Conservation (phyloP, 2,329 filamentous ascomycete species). For the Corinectria fuckeliana region DNA sequence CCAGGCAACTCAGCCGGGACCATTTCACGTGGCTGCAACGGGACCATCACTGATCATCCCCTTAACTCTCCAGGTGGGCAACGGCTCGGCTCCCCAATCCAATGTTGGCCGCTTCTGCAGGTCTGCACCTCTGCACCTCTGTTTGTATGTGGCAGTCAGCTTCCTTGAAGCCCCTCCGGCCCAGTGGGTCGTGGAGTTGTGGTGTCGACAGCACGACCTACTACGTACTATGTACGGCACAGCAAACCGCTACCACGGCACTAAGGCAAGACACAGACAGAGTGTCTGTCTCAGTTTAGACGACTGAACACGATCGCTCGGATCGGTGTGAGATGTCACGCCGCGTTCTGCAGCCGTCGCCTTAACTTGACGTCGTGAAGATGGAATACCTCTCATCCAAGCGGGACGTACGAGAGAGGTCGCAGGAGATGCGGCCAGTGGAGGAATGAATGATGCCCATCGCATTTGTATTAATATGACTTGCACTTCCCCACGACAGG, state of each 20-base stretch:
- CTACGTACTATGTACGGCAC: too few relatives aligned
- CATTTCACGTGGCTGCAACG: conserved; percentile 36
- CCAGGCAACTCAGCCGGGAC: conserved; percentile 30
- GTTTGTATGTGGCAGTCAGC: too few relatives aligned
- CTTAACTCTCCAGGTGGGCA: background rate
- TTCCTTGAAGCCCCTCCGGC: background rate
- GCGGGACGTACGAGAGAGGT: conserved; percentile 28
- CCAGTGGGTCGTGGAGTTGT: background rate
- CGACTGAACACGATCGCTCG: conserved; percentile 19
- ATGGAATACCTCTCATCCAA: conserved; percentile 23
- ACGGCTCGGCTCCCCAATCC: background rate
- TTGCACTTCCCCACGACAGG: conserved; percentile 4
- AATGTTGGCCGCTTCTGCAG: background rate
- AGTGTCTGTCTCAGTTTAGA: conserved; percentile 17
- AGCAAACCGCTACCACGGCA: too few relatives aligned
- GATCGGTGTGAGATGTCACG: conserved; percentile 12
- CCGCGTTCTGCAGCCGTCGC: conserved; percentile 21
- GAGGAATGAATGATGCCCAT: background rate
- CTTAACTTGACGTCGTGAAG: conserved; percentile 24
- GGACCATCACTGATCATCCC: conserved; percentile 23
- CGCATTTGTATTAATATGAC: conserved; percentile 16
- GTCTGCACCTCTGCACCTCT: too few relatives aligned
- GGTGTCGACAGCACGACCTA: background rate
- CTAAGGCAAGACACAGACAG: conserved; percentile 7
- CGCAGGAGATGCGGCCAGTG: conserved; percentile 27